Evolutionary conservation across 257 asterid species (phyloP).

Genomic region (Thymus mandschuricus): DNA sequence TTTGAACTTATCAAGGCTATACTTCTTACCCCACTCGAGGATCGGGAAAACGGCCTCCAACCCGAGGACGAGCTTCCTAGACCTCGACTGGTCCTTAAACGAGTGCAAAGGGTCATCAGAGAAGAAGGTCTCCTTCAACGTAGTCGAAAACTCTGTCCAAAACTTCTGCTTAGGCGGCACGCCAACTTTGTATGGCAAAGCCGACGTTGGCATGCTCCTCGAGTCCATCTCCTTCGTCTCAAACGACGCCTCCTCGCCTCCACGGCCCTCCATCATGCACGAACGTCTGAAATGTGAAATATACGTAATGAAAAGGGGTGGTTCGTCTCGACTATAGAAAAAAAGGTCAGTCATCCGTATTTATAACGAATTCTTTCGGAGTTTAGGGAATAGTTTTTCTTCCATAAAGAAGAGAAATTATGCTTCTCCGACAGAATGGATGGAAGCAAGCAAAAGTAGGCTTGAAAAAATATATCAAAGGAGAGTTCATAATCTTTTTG

Average conservation of each 20-base stretch:
- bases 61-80: constrained; percentile 64
- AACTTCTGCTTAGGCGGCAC: constrained; percentile 68
- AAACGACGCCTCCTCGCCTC: constrained; percentile 22
- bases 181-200: constrained; percentile 66
- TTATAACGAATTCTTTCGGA: constrained; percentile 19
- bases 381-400: constrained; percentile 1
- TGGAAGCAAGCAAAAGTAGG: constrained; percentile 37
- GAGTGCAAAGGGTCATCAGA: constrained; percentile 76
- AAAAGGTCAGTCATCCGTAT: not conserved
- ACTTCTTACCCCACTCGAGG: constrained; percentile 70
- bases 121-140: constrained; percentile 69
- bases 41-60: constrained; percentile 77
- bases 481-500: constrained; percentile 22
- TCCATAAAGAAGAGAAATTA: constrained; percentile 13
- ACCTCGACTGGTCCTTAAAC: constrained; percentile 71
- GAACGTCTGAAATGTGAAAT: not conserved
- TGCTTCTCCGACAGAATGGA: constrained; percentile 32
- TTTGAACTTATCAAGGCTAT: constrained; percentile 53
- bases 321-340: not conserved
- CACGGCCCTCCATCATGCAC: constrained; percentile 40
- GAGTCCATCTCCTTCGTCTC: constrained; percentile 51
- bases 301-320: constrained; percentile 14
- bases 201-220: constrained; percentile 48
- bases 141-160: constrained; percentile 53
- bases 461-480: constrained; percentile 11